phyloP scores from a whole-genome alignment of 148 eudicot species.

The Beta vulgaris region DNA sequence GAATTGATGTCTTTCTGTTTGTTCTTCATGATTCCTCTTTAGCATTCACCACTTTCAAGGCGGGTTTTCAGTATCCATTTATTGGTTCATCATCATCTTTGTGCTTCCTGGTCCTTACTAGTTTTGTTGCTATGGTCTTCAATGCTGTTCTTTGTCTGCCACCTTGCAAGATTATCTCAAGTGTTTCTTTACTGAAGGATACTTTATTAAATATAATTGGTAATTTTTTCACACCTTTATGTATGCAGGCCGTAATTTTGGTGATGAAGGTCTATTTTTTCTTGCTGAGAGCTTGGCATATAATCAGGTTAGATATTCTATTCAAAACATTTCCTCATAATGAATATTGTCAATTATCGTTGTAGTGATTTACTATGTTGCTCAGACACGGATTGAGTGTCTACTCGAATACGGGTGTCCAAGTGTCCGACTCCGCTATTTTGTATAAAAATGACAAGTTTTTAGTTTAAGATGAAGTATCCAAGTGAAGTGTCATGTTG shows the following conservation, averaged over 20 bases:
- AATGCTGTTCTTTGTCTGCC: neutral
- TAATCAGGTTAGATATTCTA: constrained; percentile 58
- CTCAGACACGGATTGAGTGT: too few species aligned
- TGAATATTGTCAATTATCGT: neutral
- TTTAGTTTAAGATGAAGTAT: too few species aligned
- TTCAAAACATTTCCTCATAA: neutral
- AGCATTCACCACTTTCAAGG: neutral
- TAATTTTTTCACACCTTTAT: neutral
- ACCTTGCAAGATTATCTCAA: neutral
- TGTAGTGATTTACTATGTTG: neutral
- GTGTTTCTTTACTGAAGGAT: neutral
- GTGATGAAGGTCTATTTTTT: constrained; percentile 84
- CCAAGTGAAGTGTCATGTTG: too few species aligned
- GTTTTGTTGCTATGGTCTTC: neutral
- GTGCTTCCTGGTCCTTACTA: neutral
- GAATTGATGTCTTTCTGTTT: neutral
- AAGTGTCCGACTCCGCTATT: too few species aligned
- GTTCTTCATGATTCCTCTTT: neutral
- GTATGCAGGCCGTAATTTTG: constrained; percentile 71
- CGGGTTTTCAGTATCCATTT: constrained; percentile 1
- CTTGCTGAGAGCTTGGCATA: constrained; percentile 94
- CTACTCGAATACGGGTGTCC: too few species aligned
- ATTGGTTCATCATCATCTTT: neutral
- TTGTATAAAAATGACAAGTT: too few species aligned
- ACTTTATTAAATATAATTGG: neutral